Evolutionary conservation across 2,329 filamentous ascomycete genomes (phyloP), one percentile per base, ranked within the genome.

Genomic region (Xylariaceae sp.): DNA sequence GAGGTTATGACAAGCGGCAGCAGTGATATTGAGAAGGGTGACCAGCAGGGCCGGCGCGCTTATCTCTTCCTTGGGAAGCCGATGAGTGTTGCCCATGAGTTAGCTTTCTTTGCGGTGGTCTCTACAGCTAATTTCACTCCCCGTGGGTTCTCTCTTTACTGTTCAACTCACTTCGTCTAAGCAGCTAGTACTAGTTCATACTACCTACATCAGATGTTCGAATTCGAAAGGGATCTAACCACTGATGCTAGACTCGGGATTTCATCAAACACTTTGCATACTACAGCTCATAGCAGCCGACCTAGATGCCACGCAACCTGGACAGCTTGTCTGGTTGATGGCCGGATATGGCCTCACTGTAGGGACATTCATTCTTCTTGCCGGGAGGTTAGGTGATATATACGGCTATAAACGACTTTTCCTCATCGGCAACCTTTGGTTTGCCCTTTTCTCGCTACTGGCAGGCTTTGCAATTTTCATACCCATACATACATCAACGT

Each of bases 351-450:
- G 74, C 36, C 70, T 82, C 37, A 79, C 78, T 0, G 75, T 79
- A 2, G 79, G 80, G 9, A 80, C 77, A 4, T 81, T 82, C 63
- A 81, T 82, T 48, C 72, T 82, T 7, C 64, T 79, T 3, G 75
- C 78, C 1, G 80, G 80, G 1, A 74, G 79, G 3, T 71, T 82
- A 2, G 80, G 80, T 11, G 79, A 82, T 65, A 59, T 81, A 26
- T 81, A 77, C 54, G 81, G 80, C 6, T 77, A 80, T 65, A 81
- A 80, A 66, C 71, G 66, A 3, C 72, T 82, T 56, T 75, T 83
- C 55, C 64, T 83, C 21, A 67, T 79, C 26, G 81, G 80, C 0
- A 82, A 76, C 57, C 44, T 69, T 33, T 83, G 80, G 79, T 80
- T 81, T 57, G 76, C 73, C 1, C 33, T 82, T 1, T 81, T 76